Percentiles rank a stretch among this genome's conserved stretches.
Evolutionary conservation across 345 rosid genomes (phyloP).

Genomic region (Murraya paniculata): DNA sequence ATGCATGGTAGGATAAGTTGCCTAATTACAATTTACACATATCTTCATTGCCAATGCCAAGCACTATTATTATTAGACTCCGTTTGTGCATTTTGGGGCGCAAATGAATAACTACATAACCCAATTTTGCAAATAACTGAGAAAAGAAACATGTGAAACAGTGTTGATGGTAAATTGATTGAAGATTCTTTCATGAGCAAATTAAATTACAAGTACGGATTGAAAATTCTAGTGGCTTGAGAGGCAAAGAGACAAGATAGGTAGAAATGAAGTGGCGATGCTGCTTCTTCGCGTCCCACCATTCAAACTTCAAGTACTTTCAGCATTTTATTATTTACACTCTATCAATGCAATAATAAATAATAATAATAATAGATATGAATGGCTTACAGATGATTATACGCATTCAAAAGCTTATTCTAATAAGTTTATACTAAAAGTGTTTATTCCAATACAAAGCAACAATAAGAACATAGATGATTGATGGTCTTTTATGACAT

Average conservation of each 20-base stretch:
- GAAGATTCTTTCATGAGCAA: not conserved
- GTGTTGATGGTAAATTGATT: not conserved
- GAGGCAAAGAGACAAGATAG: slow-evolving; percentile 10
- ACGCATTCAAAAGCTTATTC: too few species aligned
- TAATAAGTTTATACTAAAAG: not conserved
- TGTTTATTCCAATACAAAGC: not conserved
- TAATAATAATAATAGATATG: too few species aligned
- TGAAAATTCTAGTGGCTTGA: slow-evolving; percentile 3
- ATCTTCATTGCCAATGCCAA: not conserved
- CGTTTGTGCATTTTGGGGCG: not conserved
- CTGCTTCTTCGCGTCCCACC: not conserved
- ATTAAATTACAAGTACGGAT: not conserved
- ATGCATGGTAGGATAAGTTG: not conserved
- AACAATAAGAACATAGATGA: not conserved
- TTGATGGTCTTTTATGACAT: not conserved
- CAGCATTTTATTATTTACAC: not conserved
- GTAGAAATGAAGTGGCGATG: not conserved
- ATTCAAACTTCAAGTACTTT: not conserved
- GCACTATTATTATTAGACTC: not conserved
- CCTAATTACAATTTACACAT: not conserved
- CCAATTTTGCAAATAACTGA: not conserved
- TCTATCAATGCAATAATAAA: not conserved
- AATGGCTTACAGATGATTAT: too few species aligned
- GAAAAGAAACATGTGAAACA: not conserved
- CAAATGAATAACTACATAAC: not conserved